These are phyloP conservation scores for Dactylis glomerata DNA, from an alignment of 176 grass and related monocot genomes.

Conservation along the genomic window DNA sequence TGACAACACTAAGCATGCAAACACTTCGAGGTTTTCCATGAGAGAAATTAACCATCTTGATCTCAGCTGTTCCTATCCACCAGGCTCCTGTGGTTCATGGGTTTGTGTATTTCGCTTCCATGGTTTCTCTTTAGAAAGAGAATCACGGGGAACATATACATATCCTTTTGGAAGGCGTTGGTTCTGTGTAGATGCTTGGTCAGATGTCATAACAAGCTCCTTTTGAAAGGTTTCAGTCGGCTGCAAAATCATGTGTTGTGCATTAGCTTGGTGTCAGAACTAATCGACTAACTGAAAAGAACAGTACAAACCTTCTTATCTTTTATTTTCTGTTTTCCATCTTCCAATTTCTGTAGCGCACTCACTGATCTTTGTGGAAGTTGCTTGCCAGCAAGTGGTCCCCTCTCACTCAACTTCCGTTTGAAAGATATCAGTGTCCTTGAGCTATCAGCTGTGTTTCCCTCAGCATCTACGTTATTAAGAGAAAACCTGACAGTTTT, in stretches of 20 bases:
- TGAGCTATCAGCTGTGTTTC: slow-evolving; percentile 75
- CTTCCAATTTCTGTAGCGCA: slow-evolving; percentile 49
- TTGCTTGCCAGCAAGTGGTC: slow-evolving; percentile 74
- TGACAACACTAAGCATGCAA: slow-evolving; percentile 30
- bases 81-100: slow-evolving; percentile 69
- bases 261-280: slow-evolving; percentile 24
- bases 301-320: slow-evolving; percentile 50
- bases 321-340: slow-evolving; percentile 66
- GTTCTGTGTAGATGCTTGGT: slow-evolving; percentile 86
- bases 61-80: slow-evolving; percentile 60
- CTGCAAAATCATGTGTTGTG: slow-evolving; percentile 36
- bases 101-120: slow-evolving; percentile 44
- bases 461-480: slow-evolving; percentile 56
- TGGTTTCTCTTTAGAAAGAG: slow-evolving; percentile 82
- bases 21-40: slow-evolving; percentile 2
- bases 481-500: slow-evolving; percentile 64
- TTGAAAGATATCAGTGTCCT: slow-evolving; percentile 79
- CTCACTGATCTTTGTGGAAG: slow-evolving; percentile 51
- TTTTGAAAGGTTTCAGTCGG: slow-evolving; percentile 71
- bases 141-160: slow-evolving; percentile 84
- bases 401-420: slow-evolving; percentile 70
- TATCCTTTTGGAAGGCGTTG: slow-evolving; percentile 92
- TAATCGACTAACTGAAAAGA: slow-evolving; percentile 21
- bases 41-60: slow-evolving; percentile 35
- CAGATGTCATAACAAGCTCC: slow-evolving; percentile 89